Conservation (phyloP, 495 filamentous ascomycete genomes). For the Halenospora varia region DNA sequence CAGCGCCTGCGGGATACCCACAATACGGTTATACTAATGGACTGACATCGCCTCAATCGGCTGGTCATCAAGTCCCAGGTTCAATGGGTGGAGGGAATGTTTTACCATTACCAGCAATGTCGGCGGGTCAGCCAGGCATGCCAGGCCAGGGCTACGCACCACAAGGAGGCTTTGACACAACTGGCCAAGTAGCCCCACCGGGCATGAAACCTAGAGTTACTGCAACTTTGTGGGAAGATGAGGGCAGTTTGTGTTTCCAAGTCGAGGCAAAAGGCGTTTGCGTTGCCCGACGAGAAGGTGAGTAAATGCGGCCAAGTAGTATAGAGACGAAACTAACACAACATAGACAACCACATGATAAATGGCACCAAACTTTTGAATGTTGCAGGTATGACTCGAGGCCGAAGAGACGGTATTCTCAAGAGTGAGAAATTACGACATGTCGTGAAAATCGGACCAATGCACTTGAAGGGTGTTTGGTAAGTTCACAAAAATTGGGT, state of each 20-base stretch:
- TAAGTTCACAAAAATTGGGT: conserved; percentile 47
- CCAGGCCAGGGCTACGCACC: conserved; percentile 44
- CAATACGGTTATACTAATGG: conserved; percentile 74
- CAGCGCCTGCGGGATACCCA: conserved; percentile 56
- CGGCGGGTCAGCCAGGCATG: conserved; percentile 45
- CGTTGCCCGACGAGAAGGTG: conserved; percentile 91
- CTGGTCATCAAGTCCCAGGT: conserved; percentile 63
- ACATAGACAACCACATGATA: conserved; percentile 96
- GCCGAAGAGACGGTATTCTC: conserved; percentile 90
- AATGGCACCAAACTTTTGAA: conserved; percentile 97
- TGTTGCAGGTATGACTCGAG: conserved; percentile 96
- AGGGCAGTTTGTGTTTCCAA: conserved; percentile 96
- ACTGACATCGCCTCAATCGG: conserved; percentile 69
- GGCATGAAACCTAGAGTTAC: conserved; percentile 98
- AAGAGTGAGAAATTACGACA: conserved; percentile 97
- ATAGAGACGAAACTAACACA: background rate
- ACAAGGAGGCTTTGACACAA: conserved; percentile 71
- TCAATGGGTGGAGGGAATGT: conserved; percentile 58
- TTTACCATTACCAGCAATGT: conserved; percentile 62
- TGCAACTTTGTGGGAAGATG: conserved; percentile 96
- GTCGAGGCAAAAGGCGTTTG: conserved; percentile 96
- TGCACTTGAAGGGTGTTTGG: conserved; percentile 99
- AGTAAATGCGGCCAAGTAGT: conserved; percentile 21
- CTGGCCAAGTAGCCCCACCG: conserved; percentile 90
- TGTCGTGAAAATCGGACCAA: conserved; percentile 97